These are phyloP conservation scores for Apiospora rasikravindrae DNA, from an alignment of 2,329 filamentous ascomycete species.

Conservation along the genomic window DNA sequence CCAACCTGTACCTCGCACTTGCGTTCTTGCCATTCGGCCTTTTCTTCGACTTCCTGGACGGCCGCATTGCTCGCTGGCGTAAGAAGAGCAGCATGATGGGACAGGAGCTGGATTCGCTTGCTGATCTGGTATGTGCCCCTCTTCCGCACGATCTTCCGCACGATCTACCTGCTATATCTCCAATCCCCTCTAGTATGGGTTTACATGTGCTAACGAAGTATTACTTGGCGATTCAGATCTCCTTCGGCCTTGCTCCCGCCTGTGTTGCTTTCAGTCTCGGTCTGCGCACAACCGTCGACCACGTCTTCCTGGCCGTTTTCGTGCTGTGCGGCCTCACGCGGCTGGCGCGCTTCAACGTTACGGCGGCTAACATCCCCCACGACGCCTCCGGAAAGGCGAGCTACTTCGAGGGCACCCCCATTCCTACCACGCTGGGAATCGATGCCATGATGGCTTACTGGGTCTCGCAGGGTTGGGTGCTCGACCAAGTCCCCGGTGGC, in stretches of 20 bases:
- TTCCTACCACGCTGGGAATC: conserved; percentile 85
- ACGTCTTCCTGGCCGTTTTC: conserved; percentile 81
- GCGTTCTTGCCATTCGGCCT: conserved; percentile 88
- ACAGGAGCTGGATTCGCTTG: conserved; percentile 93
- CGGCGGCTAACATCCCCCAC: conserved; percentile 86
- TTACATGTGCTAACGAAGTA: conserved; percentile 17
- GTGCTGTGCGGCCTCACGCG: conserved; percentile 93
- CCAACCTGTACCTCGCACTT: conserved; percentile 81
- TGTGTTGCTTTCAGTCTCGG: conserved; percentile 88
- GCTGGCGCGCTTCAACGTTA: conserved; percentile 97
- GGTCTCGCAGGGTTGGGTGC: conserved; percentile 80
- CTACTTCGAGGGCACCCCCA: conserved; percentile 97
- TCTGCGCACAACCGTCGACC: conserved; percentile 82
- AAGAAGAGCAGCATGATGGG: conserved; percentile 98
- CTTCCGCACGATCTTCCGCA: background rate
- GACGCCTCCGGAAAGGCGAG: conserved; percentile 88
- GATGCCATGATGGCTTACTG: conserved; percentile 89
- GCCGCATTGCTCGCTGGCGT: conserved; percentile 94
- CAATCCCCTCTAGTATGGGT: background rate
- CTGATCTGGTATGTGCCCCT: conserved; percentile 75
- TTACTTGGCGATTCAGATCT: conserved; percentile 66
- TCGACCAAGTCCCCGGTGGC: conserved; percentile 80
- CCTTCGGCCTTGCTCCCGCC: conserved; percentile 91
- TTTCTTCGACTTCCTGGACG: conserved; percentile 98
- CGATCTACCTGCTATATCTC: background rate